These are phyloP conservation scores for Hypoxylon sp. DNA, from an alignment of 2,329 filamentous ascomycete genomes.

Conservation along the genomic window DNA sequence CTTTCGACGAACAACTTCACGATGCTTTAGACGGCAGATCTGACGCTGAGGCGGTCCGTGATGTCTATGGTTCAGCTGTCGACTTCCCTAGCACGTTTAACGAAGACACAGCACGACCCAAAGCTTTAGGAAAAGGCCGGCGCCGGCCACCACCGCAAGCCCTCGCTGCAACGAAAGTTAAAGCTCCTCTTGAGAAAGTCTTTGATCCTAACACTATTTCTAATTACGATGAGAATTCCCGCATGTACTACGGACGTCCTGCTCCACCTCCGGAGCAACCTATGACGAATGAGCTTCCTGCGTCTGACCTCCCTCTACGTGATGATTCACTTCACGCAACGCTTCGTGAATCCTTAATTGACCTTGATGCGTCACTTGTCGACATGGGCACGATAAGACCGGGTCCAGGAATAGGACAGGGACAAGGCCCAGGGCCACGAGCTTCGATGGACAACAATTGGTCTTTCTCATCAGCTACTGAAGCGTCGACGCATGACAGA, in stretches of 20 bases:
- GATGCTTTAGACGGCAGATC: constrained; percentile 63
- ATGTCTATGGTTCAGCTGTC: constrained; percentile 72
- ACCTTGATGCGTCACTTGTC: constrained; percentile 73
- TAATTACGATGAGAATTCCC: constrained; percentile 75
- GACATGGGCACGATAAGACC: constrained; percentile 73
- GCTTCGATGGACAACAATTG: constrained; percentile 65
- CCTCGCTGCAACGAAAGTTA: constrained; percentile 70
- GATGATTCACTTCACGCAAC: constrained; percentile 68
- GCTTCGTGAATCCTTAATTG: constrained; percentile 75
- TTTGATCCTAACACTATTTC: constrained; percentile 77
- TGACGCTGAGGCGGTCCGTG: constrained; percentile 68
- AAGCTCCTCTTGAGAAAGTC: constrained; percentile 73
- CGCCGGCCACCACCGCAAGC: constrained; percentile 71
- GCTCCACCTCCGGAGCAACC: constrained; percentile 53
- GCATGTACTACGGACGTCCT: constrained; percentile 69
- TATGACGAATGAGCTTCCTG: constrained; percentile 45
- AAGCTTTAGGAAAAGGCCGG: constrained; percentile 62
- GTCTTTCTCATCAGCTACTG: constrained; percentile 60
- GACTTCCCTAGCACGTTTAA: constrained; percentile 65
- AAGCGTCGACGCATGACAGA: constrained; percentile 59
- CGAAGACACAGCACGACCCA: constrained; percentile 67
- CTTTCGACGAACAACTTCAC: constrained; percentile 73
- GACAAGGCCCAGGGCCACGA: constrained; percentile 55
- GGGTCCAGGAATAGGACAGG: constrained; percentile 47
- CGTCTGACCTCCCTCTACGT: constrained; percentile 71